Evolutionary conservation across 495 filamentous ascomycete genomes (phyloP), one percentile per base, ranked within the genome.

Genomic region (Tuber indicum): DNA sequence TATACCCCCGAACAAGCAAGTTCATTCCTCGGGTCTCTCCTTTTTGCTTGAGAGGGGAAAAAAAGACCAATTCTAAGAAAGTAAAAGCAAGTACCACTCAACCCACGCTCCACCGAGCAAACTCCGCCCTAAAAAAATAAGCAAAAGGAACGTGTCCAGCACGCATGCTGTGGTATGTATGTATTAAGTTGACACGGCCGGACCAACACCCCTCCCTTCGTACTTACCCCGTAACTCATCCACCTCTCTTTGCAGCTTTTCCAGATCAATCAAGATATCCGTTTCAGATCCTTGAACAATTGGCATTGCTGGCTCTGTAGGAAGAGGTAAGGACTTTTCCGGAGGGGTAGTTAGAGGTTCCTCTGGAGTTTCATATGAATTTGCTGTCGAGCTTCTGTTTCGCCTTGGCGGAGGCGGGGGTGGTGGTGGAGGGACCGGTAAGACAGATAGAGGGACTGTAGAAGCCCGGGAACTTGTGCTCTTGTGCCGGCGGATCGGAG

Each of bases 251-350:
- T 84, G 76, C 44, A 80, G 70, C 41, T 76, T 81, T 39, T 83
- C 81, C 2, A 83, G 70, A 42, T 85, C 81, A 12, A 77, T 75
- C 26, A 85, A 66, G 26, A 85, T 81, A 70, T 84, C 81, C 36
- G 58, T 71, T 74, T 83, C 78, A 1, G 44, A 69, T 46, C 77
- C 75, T 42, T 39, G 58, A 66, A 32, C 26, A 3, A 58, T 52
- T 58, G 17, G n/a, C 42, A 44, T 44, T 46, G 43, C 46, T 23
- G 42, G 42, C 9, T 74, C 80, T 36, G 77, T 39, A 72, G 58
- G 17, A n/a, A 72, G 49, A 42, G 44, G 45, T 21, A 45, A 49
- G n/a, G 75, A 39, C 39, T 72, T 23, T 23, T n/a, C 70, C 45
- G 36, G 41, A 21, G 46, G 26, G 23, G n/a, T 45, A n/a, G 41